These are phyloP conservation scores for Oemleria cerasiformis DNA, from an alignment of 306 rosid genomes.

Conservation along the genomic window DNA sequence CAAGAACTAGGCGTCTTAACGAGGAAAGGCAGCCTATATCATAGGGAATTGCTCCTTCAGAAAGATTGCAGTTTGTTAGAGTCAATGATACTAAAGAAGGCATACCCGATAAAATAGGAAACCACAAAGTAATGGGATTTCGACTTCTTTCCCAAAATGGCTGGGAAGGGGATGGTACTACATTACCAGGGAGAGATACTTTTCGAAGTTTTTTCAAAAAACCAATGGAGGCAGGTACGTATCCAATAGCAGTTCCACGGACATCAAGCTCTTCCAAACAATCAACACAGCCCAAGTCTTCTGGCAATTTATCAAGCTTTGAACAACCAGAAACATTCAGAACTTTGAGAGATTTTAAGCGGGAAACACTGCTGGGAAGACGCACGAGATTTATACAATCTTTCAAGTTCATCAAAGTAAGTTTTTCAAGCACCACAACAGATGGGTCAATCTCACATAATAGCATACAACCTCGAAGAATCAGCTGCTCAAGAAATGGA, in stretches of 20 bases:
- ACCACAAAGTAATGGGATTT: conserved; percentile 3
- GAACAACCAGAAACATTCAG: conserved; percentile 8
- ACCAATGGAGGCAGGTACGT: neutral
- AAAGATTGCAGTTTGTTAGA: conserved; percentile 20
- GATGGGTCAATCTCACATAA: neutral
- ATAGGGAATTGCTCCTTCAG: conserved; percentile 16
- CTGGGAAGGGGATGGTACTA: neutral
- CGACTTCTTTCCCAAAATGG: neutral
- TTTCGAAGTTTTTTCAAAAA: neutral
- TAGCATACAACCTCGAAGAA: neutral
- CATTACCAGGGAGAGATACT: neutral
- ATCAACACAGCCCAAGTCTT: conserved; percentile 13
- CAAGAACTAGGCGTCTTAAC: conserved; percentile 9
- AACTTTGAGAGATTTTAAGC: conserved; percentile 10
- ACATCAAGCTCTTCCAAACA: conserved; percentile 18
- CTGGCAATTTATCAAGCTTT: conserved; percentile 1
- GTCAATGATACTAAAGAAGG: neutral
- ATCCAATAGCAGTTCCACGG: conserved; percentile 5
- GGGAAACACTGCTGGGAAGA: neutral
- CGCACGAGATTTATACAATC: neutral
- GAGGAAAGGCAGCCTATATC: conserved; percentile 16
- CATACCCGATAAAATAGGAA: neutral
- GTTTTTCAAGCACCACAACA: neutral
- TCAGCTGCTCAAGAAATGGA: neutral
- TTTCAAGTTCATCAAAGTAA: neutral